A percentile compares a stretch with the other conserved stretches of the same genome.
Conservation (phyloP, 495 filamentous ascomycete genomes). For the Neurospora sp. region DNA sequence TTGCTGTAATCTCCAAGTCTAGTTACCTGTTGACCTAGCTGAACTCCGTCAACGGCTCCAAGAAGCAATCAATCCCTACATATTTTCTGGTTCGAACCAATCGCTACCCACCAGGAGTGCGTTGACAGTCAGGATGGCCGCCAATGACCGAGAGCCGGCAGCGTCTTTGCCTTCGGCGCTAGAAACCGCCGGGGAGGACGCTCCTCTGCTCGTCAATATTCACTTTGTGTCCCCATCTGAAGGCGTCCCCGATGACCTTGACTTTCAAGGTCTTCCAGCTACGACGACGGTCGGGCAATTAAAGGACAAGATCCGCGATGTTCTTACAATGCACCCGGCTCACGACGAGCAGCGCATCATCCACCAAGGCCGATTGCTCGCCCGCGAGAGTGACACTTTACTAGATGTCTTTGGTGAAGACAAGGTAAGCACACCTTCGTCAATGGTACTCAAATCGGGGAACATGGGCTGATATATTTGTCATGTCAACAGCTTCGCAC, state of each 20-base stretch:
- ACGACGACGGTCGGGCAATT: constrained; percentile 50
- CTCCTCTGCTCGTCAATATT: constrained; percentile 37
- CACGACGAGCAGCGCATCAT: constrained; percentile 54
- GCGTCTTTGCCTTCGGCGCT: constrained; percentile 13
- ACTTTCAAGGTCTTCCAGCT: constrained; percentile 27
- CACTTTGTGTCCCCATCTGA: constrained; percentile 56
- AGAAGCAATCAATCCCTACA: neutral
- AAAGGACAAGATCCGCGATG: constrained; percentile 47
- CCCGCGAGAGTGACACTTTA: constrained; percentile 44
- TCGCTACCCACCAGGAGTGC: neutral
- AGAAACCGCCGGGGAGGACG: constrained; percentile 9
- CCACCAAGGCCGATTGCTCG: constrained; percentile 51
- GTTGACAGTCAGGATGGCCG: constrained; percentile 7
- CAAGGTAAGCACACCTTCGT: constrained; percentile 36
- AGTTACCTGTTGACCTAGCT: neutral
- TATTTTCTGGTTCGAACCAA: neutral
- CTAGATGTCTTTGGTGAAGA: constrained; percentile 46
- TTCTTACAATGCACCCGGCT: constrained; percentile 42
- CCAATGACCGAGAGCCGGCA: neutral
- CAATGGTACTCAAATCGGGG: neutral
- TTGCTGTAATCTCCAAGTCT: neutral
- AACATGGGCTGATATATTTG: constrained; percentile 6
- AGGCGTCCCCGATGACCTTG: constrained; percentile 30
- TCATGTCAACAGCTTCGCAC: constrained; percentile 31
- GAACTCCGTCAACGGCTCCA: neutral